Evolutionary conservation across 305 asterid genomes (phyloP).

Genomic region (Rubia tinctorum): DNA sequence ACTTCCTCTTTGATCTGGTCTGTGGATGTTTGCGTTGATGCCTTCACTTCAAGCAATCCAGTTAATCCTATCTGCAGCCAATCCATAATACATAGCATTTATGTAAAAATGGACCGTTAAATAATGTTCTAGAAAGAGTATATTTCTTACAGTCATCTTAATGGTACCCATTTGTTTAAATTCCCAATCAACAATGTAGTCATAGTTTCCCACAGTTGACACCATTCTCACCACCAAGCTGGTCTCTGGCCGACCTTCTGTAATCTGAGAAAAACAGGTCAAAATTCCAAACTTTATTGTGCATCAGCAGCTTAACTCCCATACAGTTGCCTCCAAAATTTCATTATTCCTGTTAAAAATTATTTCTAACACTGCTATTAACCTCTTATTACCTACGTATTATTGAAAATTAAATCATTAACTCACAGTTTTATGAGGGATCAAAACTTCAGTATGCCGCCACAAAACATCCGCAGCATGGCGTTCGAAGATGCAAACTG

Average conservation of each 20-base stretch:
- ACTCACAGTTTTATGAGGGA: conserved; percentile 35
- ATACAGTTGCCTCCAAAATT: no score
- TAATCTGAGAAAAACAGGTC: conserved; percentile 26
- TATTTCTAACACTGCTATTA: no score
- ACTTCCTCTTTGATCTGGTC: conserved; percentile 54
- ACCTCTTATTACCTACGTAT: no score
- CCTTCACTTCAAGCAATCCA: conserved; percentile 59
- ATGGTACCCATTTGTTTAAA: conserved; percentile 54
- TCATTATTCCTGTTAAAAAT: no score
- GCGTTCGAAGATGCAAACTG: conserved; percentile 49
- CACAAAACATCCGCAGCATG: conserved; percentile 55
- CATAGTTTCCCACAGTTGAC: conserved; percentile 59
- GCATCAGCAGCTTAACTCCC: no score
- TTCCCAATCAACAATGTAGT: conserved; percentile 75
- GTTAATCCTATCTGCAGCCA: conserved; percentile 46
- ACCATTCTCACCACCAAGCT: conserved; percentile 67
- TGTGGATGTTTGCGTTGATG: conserved; percentile 42
- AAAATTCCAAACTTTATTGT: not conserved
- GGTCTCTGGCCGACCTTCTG: conserved; percentile 46
- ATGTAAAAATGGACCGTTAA: not conserved
- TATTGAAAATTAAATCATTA: not conserved
- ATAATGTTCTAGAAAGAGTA: not conserved
- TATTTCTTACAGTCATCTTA: conserved; percentile 46
- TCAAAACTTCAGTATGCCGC: conserved; percentile 59
- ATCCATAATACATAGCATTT: not conserved